phyloP scores from a whole-genome alignment of 305 asterid species.

The Solanum hybrid region DNA sequence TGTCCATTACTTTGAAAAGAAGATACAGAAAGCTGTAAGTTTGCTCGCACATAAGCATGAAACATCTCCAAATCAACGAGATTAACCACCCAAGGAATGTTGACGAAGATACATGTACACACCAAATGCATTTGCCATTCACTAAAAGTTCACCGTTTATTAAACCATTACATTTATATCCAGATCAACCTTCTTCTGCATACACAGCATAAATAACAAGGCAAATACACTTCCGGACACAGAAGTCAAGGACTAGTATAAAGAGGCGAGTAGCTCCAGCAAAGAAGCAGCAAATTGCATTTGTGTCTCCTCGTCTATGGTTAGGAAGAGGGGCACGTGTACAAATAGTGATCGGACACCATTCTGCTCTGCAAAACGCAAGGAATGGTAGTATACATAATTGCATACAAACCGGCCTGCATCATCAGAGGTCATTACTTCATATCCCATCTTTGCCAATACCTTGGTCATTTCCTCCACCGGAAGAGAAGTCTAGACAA shows the following conservation, averaged over 20 bases:
- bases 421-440: conserved; percentile 44
- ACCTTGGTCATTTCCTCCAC: conserved; percentile 58
- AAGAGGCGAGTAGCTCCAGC: conserved; percentile 68
- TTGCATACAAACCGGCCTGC: conserved; percentile 57
- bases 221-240: neutral
- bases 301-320: conserved; percentile 86
- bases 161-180: conserved; percentile 4
- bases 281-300: conserved; percentile 86
- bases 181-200: neutral
- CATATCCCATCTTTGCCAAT: conserved; percentile 50
- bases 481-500: conserved; percentile 56
- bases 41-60: neutral
- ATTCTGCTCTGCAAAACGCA: conserved; percentile 44
- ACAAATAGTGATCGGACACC: conserved; percentile 41
- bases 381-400: conserved; percentile 48
- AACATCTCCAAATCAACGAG: neutral
- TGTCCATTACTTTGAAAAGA: neutral
- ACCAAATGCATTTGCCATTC: conserved; percentile 5
- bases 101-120: neutral
- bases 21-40: neutral
- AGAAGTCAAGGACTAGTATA: conserved; percentile 17
- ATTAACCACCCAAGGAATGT: neutral
- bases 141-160: conserved; percentile 7
- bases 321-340: conserved; percentile 93
- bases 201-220: conserved; percentile 2